These are phyloP conservation scores for Coriolopsis trogii DNA, from an alignment of 1,284 basidiomycete genomes.

Conservation along the genomic window DNA sequence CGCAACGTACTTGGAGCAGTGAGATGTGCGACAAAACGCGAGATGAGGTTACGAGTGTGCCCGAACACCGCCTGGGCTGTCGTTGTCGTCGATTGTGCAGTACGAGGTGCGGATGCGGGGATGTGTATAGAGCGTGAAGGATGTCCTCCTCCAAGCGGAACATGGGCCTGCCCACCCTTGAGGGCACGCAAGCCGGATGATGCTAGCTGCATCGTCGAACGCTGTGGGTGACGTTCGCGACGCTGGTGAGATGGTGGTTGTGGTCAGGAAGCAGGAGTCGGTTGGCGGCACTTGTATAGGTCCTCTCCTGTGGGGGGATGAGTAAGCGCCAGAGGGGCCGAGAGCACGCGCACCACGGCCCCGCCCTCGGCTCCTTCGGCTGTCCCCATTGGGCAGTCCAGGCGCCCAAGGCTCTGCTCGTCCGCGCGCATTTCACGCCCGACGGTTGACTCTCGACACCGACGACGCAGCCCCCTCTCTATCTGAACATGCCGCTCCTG, in stretches of 20 bases:
- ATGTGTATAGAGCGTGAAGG: constrained; percentile 47
- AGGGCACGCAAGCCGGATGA: constrained; percentile 51
- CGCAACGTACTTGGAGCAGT: constrained; percentile 56
- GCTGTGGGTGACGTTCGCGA: constrained; percentile 4
- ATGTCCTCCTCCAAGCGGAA: constrained; percentile 22
- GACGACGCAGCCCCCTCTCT: too few species aligned
- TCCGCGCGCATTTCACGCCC: too few species aligned
- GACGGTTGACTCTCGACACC: too few species aligned
- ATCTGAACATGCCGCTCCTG: too few species aligned
- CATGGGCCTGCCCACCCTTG: constrained; percentile 37
- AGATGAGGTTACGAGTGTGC: constrained; percentile 55
- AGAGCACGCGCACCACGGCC: too few species aligned
- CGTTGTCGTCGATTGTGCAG: constrained; percentile 34
- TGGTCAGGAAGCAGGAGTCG: not conserved
- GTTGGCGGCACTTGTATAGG: too few species aligned
- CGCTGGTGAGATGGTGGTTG: constrained; percentile 3
- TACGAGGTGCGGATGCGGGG: constrained; percentile 36
- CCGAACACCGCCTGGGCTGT: constrained; percentile 53
- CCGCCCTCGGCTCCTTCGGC: too few species aligned
- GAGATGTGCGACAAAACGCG: constrained; percentile 58
- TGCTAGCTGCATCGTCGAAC: constrained; percentile 53
- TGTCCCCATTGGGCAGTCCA: too few species aligned
- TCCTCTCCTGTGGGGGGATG: too few species aligned
- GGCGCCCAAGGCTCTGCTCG: too few species aligned
- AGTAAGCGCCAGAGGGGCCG: too few species aligned